Conservation (phyloP, 768 basidiomycete species). For the Epithele typhae region DNA sequence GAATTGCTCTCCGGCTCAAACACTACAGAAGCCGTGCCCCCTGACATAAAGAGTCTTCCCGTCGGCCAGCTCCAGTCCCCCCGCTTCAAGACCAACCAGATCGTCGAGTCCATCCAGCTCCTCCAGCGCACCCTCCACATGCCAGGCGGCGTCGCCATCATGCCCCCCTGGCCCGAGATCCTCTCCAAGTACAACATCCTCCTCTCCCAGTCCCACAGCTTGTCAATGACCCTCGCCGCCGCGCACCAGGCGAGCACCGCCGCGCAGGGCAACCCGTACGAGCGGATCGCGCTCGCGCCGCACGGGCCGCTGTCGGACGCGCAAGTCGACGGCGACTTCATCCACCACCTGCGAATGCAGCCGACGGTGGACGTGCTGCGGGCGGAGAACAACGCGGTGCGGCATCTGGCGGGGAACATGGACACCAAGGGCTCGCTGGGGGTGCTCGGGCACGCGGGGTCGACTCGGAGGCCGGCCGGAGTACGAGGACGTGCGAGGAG, state of each 20-base stretch:
- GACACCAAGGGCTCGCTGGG: slow-evolving; percentile 28
- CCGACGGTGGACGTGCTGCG: slow-evolving; percentile 75
- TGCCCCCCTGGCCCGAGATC: no score
- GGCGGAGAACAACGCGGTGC: slow-evolving; percentile 68
- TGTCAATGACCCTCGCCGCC: slow-evolving; percentile 60
- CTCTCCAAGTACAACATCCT: no score
- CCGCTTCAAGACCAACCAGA: no score
- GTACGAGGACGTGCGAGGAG: slow-evolving; percentile 69
- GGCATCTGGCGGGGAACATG: slow-evolving; percentile 66
- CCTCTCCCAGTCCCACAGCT: no score
- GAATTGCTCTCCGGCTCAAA: no score
- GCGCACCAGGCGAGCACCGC: slow-evolving; percentile 16
- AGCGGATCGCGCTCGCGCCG: slow-evolving; percentile 60
- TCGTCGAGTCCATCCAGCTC: no score
- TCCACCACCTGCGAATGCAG: slow-evolving; percentile 71
- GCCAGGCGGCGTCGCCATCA: slow-evolving; percentile 64
- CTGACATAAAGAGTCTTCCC: no score
- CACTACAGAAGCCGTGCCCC: no score
- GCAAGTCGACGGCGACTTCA: slow-evolving; percentile 72
- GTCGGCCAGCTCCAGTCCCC: no score
- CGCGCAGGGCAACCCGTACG: slow-evolving; percentile 43
- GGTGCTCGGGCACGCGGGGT: no score
- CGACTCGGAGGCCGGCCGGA: slow-evolving; percentile 62
- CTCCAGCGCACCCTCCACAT: slow-evolving; percentile 62
- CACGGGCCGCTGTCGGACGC: slow-evolving; percentile 49